Evolutionary conservation across 2,329 filamentous ascomycete genomes (phyloP).

Genomic region (Aureobasidium namibiae): DNA sequence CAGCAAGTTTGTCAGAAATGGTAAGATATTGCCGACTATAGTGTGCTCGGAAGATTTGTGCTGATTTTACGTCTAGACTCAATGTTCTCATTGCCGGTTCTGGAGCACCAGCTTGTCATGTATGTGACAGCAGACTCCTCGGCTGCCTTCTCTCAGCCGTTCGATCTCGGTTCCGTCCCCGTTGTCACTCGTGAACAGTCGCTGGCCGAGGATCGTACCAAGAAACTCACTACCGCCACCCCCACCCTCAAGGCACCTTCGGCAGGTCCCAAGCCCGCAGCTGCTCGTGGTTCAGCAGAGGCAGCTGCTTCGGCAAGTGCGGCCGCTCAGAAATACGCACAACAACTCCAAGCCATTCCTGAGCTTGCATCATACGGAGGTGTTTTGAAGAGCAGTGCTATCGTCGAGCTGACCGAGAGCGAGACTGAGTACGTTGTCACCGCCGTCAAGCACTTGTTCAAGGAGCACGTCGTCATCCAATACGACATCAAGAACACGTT

Average conservation of each 20-base stretch:
- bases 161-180: slow-evolving; percentile 85
- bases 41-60: not conserved
- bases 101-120: slow-evolving; percentile 95
- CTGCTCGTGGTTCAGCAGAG: slow-evolving; percentile 62
- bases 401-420: slow-evolving; percentile 87
- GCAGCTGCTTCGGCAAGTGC: slow-evolving; percentile 64
- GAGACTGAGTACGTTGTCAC: slow-evolving; percentile 96
- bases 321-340: slow-evolving; percentile 77
- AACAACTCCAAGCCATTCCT: slow-evolving; percentile 79
- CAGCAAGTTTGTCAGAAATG: slow-evolving; percentile 83
- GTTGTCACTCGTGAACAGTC: slow-evolving; percentile 94
- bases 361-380: slow-evolving; percentile 85
- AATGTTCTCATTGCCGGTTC: slow-evolving; percentile 88
- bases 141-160: slow-evolving; percentile 72
- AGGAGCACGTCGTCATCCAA: slow-evolving; percentile 90
- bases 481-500: slow-evolving; percentile 98
- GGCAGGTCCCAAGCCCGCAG: slow-evolving; percentile 62
- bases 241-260: slow-evolving; percentile 92
- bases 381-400: slow-evolving; percentile 81
- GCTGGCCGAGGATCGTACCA: slow-evolving; percentile 88
- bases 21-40: slow-evolving; percentile 38
- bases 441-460: slow-evolving; percentile 95
- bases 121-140: slow-evolving; percentile 93
- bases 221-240: slow-evolving; percentile 89
- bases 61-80: slow-evolving; percentile 52